Percentiles rank a stretch among this genome's conserved stretches.
Conservation (phyloP, 176 grass and related monocot genomes). For the Avena eriantha region DNA sequence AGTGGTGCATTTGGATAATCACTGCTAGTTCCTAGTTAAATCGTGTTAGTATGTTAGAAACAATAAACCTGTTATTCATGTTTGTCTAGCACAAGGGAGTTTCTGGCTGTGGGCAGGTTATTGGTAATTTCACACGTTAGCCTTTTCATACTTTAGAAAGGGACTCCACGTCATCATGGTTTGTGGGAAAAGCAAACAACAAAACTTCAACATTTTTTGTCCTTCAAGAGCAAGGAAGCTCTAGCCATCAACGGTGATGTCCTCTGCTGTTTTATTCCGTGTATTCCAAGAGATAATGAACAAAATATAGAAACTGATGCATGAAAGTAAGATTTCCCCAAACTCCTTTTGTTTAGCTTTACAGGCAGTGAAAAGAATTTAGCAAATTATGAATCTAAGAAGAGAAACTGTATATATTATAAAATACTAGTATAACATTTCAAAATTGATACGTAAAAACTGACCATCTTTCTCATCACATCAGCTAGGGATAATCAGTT, state of each 20-base stretch:
- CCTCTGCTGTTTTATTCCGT: background rate
- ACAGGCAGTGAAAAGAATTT: background rate
- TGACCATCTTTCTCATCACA: background rate
- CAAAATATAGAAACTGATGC: background rate
- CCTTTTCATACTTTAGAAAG: conserved; percentile 24
- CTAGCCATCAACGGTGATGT: background rate
- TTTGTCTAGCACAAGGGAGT: conserved; percentile 21
- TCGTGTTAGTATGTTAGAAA: conserved; percentile 19
- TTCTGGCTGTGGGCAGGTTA: background rate
- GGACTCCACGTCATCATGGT: background rate
- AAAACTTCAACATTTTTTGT: background rate
- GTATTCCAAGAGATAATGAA: background rate
- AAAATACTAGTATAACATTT: background rate
- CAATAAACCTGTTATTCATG: conserved; percentile 10
- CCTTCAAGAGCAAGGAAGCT: conserved; percentile 13
- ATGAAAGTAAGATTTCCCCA: background rate
- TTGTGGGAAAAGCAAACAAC: background rate
- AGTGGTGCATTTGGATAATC: conserved; percentile 12
- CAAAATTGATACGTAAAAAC: background rate
- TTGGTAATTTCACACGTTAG: background rate
- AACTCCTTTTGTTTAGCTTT: conserved; percentile 6
- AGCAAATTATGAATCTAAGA: background rate
- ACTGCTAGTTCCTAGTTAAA: background rate
- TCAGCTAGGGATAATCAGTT: conserved; percentile 18
- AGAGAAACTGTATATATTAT: conserved; percentile 11